Evolutionary conservation across 257 asterid species (phyloP).

Genomic region (Solanum tarapatanum): DNA sequence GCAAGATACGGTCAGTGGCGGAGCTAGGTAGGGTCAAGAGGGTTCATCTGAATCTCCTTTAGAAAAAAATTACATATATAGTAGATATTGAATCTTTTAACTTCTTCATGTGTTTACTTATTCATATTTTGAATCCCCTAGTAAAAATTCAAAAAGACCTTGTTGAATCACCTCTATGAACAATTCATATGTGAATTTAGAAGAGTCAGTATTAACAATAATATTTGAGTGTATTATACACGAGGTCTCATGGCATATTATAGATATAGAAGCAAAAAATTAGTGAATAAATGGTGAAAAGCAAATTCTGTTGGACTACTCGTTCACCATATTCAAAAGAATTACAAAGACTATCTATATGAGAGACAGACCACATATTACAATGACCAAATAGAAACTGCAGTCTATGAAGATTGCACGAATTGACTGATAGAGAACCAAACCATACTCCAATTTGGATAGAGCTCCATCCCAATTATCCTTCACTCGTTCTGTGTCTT

Average conservation of each 20-base stretch:
- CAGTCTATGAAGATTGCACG: constrained; percentile 62
- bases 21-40: not conserved
- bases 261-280: not conserved
- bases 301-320: not conserved
- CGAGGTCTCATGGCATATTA: not conserved
- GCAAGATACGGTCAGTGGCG: not conserved
- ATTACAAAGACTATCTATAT: constrained; percentile 5
- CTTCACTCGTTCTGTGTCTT: not conserved
- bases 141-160: not conserved
- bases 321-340: not conserved
- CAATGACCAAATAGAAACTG: constrained; percentile 58
- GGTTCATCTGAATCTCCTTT: not conserved
- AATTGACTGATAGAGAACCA: constrained; percentile 49
- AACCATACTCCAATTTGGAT: constrained; percentile 46
- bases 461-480: constrained; percentile 53
- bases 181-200: not conserved
- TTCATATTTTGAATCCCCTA: too few species aligned
- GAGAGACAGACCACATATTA: constrained; percentile 52
- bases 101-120: not conserved
- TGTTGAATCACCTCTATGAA: not conserved
- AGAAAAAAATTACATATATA: too few species aligned
- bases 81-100: too few species aligned
- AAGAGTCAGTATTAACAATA: not conserved
- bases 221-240: not conserved
- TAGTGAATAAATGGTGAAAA: not conserved